Evolutionary conservation across 2,329 filamentous ascomycete species (phyloP).

Genomic region (Colletotrichum navitas): DNA sequence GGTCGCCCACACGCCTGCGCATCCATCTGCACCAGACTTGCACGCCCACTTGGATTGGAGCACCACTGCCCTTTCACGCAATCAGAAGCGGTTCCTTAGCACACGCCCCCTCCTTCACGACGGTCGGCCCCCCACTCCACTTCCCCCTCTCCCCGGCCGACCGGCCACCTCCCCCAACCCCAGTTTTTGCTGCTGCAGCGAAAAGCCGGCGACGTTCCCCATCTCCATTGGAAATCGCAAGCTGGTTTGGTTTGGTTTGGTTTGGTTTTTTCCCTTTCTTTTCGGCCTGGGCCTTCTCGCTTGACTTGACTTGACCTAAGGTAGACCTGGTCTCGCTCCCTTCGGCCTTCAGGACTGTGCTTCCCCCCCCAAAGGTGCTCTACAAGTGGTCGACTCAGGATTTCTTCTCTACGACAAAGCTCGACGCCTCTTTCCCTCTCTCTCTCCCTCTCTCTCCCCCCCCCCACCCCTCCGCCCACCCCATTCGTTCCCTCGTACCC

Average conservation of each 20-base stretch:
- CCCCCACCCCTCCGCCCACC: conserved; percentile 5
- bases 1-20: conserved; percentile 10
- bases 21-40: conserved; percentile 1
- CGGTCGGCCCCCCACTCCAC: background rate
- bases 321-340: conserved; percentile 17
- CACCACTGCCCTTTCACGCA: conserved; percentile 7
- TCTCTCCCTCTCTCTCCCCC: background rate
- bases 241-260: conserved; percentile 31
- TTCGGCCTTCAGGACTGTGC: conserved; percentile 9
- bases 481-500: conserved; percentile 4
- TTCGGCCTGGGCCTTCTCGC: conserved; percentile 11
- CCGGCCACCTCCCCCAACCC: conserved; percentile 25
- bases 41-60: conserved; percentile 14
- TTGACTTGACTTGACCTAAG: background rate
- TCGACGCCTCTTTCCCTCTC: conserved; percentile 28
- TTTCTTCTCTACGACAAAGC: conserved; percentile 33
- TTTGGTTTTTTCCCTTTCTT: background rate
- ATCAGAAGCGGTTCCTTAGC: conserved; percentile 32
- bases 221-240: conserved; percentile 38
- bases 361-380: background rate
- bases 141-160: conserved; percentile 34
- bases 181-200: conserved; percentile 40
- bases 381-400: conserved; percentile 24
- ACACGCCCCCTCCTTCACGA: conserved; percentile 25
- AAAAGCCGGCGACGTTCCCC: conserved; percentile 37